These are phyloP conservation scores for Favolaschia claudopus DNA, from an alignment of 768 basidiomycete genomes.

Conservation along the genomic window DNA sequence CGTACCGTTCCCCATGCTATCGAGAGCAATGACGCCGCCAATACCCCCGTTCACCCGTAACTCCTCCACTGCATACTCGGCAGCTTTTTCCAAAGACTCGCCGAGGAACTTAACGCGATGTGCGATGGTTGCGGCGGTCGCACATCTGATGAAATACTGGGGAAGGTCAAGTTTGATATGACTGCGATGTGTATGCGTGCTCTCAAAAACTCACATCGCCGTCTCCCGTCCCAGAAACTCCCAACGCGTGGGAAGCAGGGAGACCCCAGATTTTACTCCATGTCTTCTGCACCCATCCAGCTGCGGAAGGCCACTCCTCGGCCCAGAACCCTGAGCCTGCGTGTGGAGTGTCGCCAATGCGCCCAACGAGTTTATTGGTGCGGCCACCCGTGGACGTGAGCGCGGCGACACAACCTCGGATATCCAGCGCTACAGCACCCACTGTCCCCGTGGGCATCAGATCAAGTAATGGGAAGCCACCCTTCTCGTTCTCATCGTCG, in stretches of 20 bases:
- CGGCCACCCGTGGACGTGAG: slow-evolving; percentile 84
- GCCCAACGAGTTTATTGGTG: slow-evolving; percentile 85
- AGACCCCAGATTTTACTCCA: slow-evolving; percentile 51
- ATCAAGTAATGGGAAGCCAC: slow-evolving; percentile 49
- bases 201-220: slow-evolving; percentile 67
- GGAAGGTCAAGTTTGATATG: background rate
- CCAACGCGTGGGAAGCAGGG: slow-evolving; percentile 54
- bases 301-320: slow-evolving; percentile 67
- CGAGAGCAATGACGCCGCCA: slow-evolving; percentile 81
- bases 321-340: slow-evolving; percentile 88
- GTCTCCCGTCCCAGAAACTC: slow-evolving; percentile 86
- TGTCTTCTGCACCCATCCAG: slow-evolving; percentile 38
- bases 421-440: slow-evolving; percentile 83
- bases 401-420: slow-evolving; percentile 73
- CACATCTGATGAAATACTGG: slow-evolving; percentile 81
- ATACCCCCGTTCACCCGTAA: slow-evolving; percentile 64
- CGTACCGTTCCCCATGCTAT: slow-evolving; percentile 73
- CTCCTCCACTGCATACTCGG: slow-evolving; percentile 62
- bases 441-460: slow-evolving; percentile 79
- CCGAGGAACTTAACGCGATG: slow-evolving; percentile 67
- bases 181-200: too few species aligned
- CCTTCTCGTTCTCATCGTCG: slow-evolving; percentile 28
- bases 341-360: slow-evolving; percentile 83
- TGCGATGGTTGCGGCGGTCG: slow-evolving; percentile 71
- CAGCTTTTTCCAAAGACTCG: slow-evolving; percentile 65